phyloP scores from a whole-genome alignment of 352 stramenopile species.

The Phytophthora palmivora region DNA sequence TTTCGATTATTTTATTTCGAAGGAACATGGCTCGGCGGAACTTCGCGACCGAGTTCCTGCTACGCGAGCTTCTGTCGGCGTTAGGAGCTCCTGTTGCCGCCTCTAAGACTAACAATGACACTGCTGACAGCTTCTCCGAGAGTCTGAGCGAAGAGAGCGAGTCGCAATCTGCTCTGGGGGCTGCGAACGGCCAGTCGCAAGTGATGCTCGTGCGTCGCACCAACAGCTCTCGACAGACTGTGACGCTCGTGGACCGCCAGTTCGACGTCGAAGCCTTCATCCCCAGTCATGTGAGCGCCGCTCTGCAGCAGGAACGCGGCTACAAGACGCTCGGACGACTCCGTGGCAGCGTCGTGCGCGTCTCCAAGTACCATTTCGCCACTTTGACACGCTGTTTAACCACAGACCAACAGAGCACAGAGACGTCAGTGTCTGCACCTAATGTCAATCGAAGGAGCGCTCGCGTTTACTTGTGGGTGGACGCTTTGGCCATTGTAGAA shows the following conservation, averaged over 20 bases:
- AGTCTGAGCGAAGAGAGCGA: slow-evolving; percentile 66
- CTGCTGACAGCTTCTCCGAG: slow-evolving; percentile 44
- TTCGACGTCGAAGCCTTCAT: slow-evolving; percentile 63
- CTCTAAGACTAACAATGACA: too few species aligned
- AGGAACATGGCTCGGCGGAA: slow-evolving; percentile 28
- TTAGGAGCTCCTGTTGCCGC: slow-evolving; percentile 32
- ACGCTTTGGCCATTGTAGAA: slow-evolving; percentile 61
- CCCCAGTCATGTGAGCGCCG: slow-evolving; percentile 24
- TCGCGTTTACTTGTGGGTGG: slow-evolving; percentile 51
- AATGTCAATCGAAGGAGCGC: slow-evolving; percentile 3
- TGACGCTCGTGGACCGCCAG: slow-evolving; percentile 61
- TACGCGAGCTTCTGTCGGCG: slow-evolving; percentile 62
- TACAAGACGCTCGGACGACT: slow-evolving; percentile 53
- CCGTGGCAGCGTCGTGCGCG: slow-evolving; percentile 54
- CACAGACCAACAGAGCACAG: slow-evolving; percentile 10
- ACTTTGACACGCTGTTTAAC: slow-evolving; percentile 46
- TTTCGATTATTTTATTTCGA: background rate
- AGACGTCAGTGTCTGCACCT: slow-evolving; percentile 34
- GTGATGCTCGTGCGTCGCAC: slow-evolving; percentile 64
- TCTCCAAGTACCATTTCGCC: slow-evolving; percentile 72
- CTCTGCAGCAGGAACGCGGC: slow-evolving; percentile 28
- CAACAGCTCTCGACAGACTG: slow-evolving; percentile 42
- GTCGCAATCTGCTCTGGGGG: slow-evolving; percentile 34
- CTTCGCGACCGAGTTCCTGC: slow-evolving; percentile 56
- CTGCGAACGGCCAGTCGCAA: slow-evolving; percentile 28